Base-by-base conservation (phyloP, 1,284 basidiomycete species). In the Puccinia hordei region DNA sequence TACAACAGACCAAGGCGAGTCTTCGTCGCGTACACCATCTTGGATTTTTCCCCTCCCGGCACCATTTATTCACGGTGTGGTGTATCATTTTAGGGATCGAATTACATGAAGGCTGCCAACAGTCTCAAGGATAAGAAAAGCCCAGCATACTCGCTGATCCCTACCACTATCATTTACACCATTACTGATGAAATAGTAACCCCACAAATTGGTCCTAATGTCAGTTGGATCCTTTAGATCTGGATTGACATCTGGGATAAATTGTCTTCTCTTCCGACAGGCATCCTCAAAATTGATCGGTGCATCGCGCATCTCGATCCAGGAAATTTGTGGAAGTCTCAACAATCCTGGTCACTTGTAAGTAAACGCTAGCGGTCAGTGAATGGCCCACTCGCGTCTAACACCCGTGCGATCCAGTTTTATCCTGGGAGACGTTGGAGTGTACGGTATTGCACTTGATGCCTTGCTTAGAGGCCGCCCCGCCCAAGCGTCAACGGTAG, bases 171-270 rank as follows among this genome's bases (percentile, higher is more conserved):
- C 30, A 68, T 82, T 44, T 81, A 75, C 53, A 81, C 69, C 41
- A 12, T 24, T 6, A 63, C 65, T 38, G 82, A 83, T 73, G 82
- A 83, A 22, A 57, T 83, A n/a, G 73, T 83, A 19, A 66, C 49
- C n/a, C 81, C 82, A 19, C 81, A 82, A 68, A 12, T 44, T n/a
- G 63, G 63, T 24, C 17, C 30, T 17, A 19, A 27, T 17, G 75
- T 78, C 19, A 71, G 49, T 24, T 30, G 30, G 10, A 30, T 35
- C 3, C 73, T 49, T 59, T 9, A 46, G 13, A 59, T 59, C 9
- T 41, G n/a, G 35, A 9, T 24, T 24, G n/a, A n/a, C n/a, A n/a
- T n/a, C n/a, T n/a, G 8, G 30, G 22, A 35, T 35, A 10, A 6
- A 38, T 6, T n/a, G 30, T 38, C n/a, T 15, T 41, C 10, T 13